Conservation (phyloP, 2,329 filamentous ascomycete species). For the Fusarium pseudoanthophilum region DNA sequence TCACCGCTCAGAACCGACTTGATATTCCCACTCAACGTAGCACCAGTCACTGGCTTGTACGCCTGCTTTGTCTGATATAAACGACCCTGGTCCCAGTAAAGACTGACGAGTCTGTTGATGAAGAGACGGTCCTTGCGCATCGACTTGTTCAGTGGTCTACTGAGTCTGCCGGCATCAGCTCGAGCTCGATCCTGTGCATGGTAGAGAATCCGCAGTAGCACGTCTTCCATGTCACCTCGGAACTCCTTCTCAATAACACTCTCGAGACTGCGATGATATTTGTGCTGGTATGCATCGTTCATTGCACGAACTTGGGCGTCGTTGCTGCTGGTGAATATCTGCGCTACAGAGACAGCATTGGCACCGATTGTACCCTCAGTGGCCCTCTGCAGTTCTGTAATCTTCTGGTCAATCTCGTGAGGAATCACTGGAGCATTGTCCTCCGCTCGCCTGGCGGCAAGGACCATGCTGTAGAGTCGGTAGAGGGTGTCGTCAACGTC, state of each 20-base stretch:
- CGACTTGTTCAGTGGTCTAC: constrained; percentile 42
- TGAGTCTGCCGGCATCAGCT: constrained; percentile 42
- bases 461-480: constrained; percentile 50
- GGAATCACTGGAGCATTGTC: constrained; percentile 41
- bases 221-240: constrained; percentile 50
- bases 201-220: constrained; percentile 46
- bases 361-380: constrained; percentile 48
- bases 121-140: constrained; percentile 47
- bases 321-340: constrained; percentile 49
- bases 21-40: constrained; percentile 54
- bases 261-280: constrained; percentile 49
- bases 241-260: constrained; percentile 51
- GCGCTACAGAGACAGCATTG: constrained; percentile 46
- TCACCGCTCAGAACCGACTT: constrained; percentile 45
- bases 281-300: constrained; percentile 44
- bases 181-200: constrained; percentile 39
- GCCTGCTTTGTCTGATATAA: constrained; percentile 60
- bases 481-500: constrained; percentile 48
- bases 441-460: constrained; percentile 45
- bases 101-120: constrained; percentile 47
- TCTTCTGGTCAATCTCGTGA: constrained; percentile 49
- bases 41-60: constrained; percentile 67
- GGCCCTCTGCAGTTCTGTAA: constrained; percentile 47
- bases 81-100: constrained; percentile 48
- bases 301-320: constrained; percentile 47